Percentiles rank a stretch among this genome's conserved stretches.
phyloP scores from a whole-genome alignment of 2,329 filamentous ascomycete species.

The Pseudocercospora cruenta region DNA sequence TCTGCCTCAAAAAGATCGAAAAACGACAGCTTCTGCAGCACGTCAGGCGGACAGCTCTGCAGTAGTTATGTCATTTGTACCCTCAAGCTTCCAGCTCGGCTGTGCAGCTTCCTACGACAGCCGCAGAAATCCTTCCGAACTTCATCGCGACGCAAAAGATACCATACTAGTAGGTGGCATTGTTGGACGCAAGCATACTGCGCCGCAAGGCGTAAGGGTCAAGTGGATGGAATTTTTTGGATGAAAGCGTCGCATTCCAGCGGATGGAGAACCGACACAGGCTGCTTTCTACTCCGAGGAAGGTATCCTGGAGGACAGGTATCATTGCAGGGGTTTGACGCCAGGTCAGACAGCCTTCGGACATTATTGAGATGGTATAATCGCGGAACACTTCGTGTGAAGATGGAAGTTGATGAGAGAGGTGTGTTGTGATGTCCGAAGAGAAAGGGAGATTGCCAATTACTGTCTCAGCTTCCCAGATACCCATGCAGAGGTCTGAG shows the following conservation, averaged over 20 bases:
- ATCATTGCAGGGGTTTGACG: neutral
- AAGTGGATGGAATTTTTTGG: neutral
- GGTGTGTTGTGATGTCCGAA: neutral
- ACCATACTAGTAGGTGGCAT: neutral
- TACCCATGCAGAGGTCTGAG: neutral
- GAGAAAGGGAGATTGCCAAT: neutral
- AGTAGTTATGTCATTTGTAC: neutral
- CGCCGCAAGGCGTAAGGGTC: neutral
- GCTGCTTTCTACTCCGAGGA: neutral
- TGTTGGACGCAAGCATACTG: neutral
- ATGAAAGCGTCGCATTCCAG: constrained; percentile 1
- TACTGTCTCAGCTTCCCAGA: neutral
- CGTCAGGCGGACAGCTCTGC: constrained; percentile 7
- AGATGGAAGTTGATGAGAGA: neutral
- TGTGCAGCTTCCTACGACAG: constrained; percentile 3
- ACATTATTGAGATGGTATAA: neutral
- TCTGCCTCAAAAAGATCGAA: neutral
- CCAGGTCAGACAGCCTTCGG: neutral
- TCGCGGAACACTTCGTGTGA: neutral
- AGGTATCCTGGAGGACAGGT: neutral
- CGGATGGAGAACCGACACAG: neutral
- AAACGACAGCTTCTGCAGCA: neutral
- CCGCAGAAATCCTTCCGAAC: constrained; percentile 2
- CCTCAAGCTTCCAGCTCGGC: neutral
- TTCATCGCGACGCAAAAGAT: neutral